These are phyloP conservation scores for Peterozyma xylosa DNA, from an alignment of 805 yeast species.

Conservation along the genomic window DNA sequence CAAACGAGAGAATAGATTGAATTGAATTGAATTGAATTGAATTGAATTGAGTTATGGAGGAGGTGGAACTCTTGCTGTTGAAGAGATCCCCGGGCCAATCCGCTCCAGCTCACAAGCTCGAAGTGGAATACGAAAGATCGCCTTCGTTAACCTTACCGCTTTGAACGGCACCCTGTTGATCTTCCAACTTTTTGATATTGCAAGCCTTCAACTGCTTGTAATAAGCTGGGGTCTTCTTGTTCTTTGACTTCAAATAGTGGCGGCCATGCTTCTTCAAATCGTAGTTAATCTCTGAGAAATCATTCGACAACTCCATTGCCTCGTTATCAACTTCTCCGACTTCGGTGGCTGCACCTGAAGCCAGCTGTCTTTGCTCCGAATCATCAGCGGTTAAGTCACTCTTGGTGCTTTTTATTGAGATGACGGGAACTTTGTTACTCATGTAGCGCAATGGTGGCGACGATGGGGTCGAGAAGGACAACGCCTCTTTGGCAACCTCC, in stretches of 20 bases:
- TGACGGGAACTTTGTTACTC: background rate
- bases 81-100: too few relatives aligned
- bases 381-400: background rate
- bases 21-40: too few relatives aligned
- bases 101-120: too few relatives aligned
- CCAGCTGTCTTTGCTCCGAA: background rate
- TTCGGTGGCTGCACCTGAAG: background rate
- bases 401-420: constrained; percentile 1
- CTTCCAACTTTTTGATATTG: background rate
- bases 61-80: too few relatives aligned
- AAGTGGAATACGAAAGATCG: too few relatives aligned
- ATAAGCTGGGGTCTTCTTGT: constrained; percentile 6
- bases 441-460: background rate
- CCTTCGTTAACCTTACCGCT: too few relatives aligned
- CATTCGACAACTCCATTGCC: background rate
- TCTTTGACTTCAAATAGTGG: constrained; percentile 5
- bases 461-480: background rate
- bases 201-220: constrained; percentile 4
- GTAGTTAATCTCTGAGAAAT: constrained; percentile 6
- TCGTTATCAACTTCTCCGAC: background rate
- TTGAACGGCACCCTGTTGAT: too few relatives aligned
- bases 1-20: too few relatives aligned
- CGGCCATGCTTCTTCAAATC: constrained; percentile 8
- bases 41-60: too few relatives aligned
- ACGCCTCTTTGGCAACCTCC: constrained; percentile 7